phyloP scores from a whole-genome alignment of 2,329 filamentous ascomycete genomes.

The Achaetomium macrosporum region DNA sequence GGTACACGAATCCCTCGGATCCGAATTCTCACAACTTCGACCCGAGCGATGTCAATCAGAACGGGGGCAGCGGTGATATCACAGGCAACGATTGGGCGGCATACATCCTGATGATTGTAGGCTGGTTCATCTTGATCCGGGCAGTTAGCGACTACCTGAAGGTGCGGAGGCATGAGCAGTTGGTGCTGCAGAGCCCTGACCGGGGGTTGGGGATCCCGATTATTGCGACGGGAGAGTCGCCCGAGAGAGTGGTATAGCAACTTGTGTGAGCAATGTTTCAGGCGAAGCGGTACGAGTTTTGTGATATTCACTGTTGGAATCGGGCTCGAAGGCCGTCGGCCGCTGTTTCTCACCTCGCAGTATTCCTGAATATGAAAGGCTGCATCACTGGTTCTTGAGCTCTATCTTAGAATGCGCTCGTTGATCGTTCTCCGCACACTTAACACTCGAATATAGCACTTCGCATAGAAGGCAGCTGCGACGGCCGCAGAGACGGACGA shows the following conservation, averaged over 20 bases:
- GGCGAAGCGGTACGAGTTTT: background rate
- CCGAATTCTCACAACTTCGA: slow-evolving; percentile 90
- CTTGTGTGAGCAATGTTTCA: background rate
- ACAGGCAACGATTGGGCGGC: slow-evolving; percentile 80
- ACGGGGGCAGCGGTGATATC: slow-evolving; percentile 44
- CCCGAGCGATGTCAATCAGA: slow-evolving; percentile 56
- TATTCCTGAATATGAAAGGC: no score
- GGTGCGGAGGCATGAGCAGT: slow-evolving; percentile 82
- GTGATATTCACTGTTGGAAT: background rate
- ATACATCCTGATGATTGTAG: slow-evolving; percentile 91
- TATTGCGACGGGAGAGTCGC: slow-evolving; percentile 76
- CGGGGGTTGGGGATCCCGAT: slow-evolving; percentile 78
- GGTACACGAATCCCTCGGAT: slow-evolving; percentile 67
- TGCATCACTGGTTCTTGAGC: no score
- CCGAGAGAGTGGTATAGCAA: slow-evolving; percentile 69
- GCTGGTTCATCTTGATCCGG: slow-evolving; percentile 95
- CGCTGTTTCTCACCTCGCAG: no score
- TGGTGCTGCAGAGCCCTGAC: slow-evolving; percentile 89
- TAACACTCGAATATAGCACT: no score
- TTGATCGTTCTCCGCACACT: no score
- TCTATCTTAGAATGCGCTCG: no score
- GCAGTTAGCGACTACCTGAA: slow-evolving; percentile 87
- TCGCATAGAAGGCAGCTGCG: no score
- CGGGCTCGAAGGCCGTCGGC: background rate
- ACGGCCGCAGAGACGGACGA: background rate